Percentiles rank a stretch among this genome's conserved stretches.
These are phyloP conservation scores for Pistacia vera DNA, from an alignment of 345 rosid genomes.

Conservation along the genomic window DNA sequence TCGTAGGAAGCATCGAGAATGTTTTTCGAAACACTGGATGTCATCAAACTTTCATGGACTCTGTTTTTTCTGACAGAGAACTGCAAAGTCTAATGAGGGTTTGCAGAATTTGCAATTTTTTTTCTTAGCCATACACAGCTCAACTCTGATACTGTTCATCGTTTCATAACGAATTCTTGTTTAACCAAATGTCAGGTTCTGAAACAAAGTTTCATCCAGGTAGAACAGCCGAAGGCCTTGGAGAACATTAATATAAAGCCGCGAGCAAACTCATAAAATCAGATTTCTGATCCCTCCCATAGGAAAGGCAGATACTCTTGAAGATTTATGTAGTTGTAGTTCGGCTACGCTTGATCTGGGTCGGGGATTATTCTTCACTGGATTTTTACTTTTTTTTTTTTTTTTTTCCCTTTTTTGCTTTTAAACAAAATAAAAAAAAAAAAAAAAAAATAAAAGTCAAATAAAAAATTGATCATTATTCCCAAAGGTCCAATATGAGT, in stretches of 20 bases:
- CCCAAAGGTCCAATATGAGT: too few relatives aligned
- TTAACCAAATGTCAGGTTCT: conserved; percentile 60
- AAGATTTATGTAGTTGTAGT: conserved; percentile 27
- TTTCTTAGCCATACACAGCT: not conserved
- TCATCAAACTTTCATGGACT: not conserved
- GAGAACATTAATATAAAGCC: conserved; percentile 67
- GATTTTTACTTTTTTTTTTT: not conserved
- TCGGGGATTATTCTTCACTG: not conserved
- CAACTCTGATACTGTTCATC: not conserved
- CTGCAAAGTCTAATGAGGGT: not conserved
- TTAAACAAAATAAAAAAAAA: too few relatives aligned
- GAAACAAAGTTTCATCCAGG: conserved; percentile 85
- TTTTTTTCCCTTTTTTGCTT: not conserved
- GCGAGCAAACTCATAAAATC: conserved; percentile 78
- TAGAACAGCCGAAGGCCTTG: conserved; percentile 76
- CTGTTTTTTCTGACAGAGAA: not conserved
- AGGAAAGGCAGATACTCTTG: conserved; percentile 25
- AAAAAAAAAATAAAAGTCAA: too few relatives aligned
- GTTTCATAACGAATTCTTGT: not conserved
- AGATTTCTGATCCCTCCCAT: conserved; percentile 52
- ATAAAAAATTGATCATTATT: too few relatives aligned
- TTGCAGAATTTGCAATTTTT: too few relatives aligned
- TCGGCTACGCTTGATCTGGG: conserved; percentile 10
- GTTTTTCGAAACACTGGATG: conserved; percentile 98
- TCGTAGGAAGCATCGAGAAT: conserved; percentile 98